A percentile compares a stretch with the other conserved stretches of the same genome.
These are phyloP conservation scores for Scytalidium lignicola DNA, from an alignment of 2,329 filamentous ascomycete genomes.

Conservation along the genomic window DNA sequence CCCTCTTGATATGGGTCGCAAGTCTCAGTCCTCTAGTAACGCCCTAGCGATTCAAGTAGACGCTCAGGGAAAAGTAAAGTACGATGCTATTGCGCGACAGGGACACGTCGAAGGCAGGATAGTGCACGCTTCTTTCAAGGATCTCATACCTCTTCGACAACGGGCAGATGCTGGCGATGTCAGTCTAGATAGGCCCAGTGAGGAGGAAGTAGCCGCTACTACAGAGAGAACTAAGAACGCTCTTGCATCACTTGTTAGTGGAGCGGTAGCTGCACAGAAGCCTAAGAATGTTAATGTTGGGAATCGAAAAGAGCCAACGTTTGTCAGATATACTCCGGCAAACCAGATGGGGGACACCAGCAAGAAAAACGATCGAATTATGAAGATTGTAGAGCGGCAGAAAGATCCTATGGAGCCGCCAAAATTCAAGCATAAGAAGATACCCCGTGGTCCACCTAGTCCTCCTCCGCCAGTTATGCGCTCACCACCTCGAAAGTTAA, in stretches of 20 bases:
- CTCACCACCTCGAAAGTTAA: conserved; percentile 89
- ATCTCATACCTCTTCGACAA: conserved; percentile 89
- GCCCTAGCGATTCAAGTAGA: conserved; percentile 91
- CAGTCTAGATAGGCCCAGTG: conserved; percentile 75
- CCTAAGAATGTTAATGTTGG: conserved; percentile 89
- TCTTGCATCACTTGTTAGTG: conserved; percentile 73
- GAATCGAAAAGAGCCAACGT: conserved; percentile 80
- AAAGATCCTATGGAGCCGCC: conserved; percentile 94
- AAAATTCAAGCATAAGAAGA: conserved; percentile 99
- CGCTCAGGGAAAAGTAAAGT: conserved; percentile 87
- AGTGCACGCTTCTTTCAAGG: conserved; percentile 93
- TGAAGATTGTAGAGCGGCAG: conserved; percentile 96
- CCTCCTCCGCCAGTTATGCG: conserved; percentile 94
- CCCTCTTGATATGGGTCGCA: conserved; percentile 89
- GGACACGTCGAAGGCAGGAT: conserved; percentile 81
- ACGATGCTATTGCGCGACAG: conserved; percentile 87
- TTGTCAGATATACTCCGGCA: conserved; percentile 90
- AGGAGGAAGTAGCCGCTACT: conserved; percentile 78
- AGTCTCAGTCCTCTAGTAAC: conserved; percentile 66
- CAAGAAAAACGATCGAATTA: conserved; percentile 88
- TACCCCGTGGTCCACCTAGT: conserved; percentile 84
- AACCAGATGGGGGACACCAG: conserved; percentile 90
- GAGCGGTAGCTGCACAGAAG: conserved; percentile 86
- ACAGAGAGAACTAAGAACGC: conserved; percentile 87
- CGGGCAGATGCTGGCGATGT: conserved; percentile 90